Conservation (phyloP, 2,329 filamentous ascomycete genomes). For the Epichloe sylvatica region DNA sequence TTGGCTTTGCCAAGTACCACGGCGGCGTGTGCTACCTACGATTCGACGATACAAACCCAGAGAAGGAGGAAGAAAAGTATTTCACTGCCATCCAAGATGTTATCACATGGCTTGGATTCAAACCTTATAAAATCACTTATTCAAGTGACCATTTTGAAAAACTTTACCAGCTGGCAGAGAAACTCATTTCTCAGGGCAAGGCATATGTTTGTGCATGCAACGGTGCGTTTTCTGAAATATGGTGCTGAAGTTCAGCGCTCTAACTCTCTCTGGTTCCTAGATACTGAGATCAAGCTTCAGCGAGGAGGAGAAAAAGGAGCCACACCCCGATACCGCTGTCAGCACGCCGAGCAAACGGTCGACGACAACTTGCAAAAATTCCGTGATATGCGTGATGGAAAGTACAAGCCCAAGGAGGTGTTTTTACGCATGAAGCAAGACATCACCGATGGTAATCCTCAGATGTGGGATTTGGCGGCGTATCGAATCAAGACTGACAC, state of each 20-base stretch:
- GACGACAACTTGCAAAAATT: slow-evolving; percentile 75
- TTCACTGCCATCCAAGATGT: slow-evolving; percentile 83
- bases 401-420: slow-evolving; percentile 73
- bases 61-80: slow-evolving; percentile 81
- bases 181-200: slow-evolving; percentile 54
- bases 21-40: slow-evolving; percentile 42
- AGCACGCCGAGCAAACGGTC: slow-evolving; percentile 59
- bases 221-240: slow-evolving; percentile 34
- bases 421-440: slow-evolving; percentile 90
- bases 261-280: slow-evolving; percentile 15
- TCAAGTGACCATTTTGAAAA: slow-evolving; percentile 76
- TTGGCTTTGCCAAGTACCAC: slow-evolving; percentile 79
- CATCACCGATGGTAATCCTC: slow-evolving; percentile 69
- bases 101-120: slow-evolving; percentile 61
- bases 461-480: slow-evolving; percentile 92
- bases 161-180: slow-evolving; percentile 73
- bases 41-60: slow-evolving; percentile 92
- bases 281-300: slow-evolving; percentile 73
- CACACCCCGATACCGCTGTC: slow-evolving; percentile 61
- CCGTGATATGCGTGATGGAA: slow-evolving; percentile 77
- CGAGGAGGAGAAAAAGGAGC: slow-evolving; percentile 62
- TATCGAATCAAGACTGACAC: slow-evolving; percentile 65
- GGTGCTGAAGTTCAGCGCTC: not conserved
- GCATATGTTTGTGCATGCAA: slow-evolving; percentile 77
- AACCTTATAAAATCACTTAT: slow-evolving; percentile 48